phyloP scores from a whole-genome alignment of 352 stramenopile genomes.

The Phytophthora cryptogea region DNA sequence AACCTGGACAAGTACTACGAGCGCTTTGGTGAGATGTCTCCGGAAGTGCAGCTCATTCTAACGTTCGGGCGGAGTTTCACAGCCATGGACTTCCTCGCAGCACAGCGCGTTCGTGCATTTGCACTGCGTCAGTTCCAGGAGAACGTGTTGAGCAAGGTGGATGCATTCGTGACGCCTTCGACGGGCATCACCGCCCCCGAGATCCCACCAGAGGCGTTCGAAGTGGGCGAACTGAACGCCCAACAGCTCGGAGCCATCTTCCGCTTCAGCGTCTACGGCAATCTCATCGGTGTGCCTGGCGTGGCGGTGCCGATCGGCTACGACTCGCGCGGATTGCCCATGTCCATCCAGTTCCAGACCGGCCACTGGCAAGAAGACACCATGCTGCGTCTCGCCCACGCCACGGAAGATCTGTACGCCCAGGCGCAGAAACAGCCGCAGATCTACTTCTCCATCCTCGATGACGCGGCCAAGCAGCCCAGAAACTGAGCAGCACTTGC shows the following conservation, averaged over 20 bases:
- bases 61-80: constrained; percentile 69
- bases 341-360: constrained; percentile 82
- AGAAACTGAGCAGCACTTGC: constrained; percentile 10
- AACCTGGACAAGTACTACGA: constrained; percentile 71
- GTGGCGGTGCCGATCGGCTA: constrained; percentile 77
- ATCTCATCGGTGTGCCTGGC: constrained; percentile 87
- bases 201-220: constrained; percentile 53
- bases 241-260: constrained; percentile 66
- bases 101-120: constrained; percentile 85
- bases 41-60: constrained; percentile 78
- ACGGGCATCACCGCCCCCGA: constrained; percentile 76
- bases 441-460: constrained; percentile 72
- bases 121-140: constrained; percentile 75
- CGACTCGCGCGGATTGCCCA: constrained; percentile 61
- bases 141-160: constrained; percentile 81
- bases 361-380: constrained; percentile 78
- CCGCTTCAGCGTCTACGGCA: constrained; percentile 84
- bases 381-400: constrained; percentile 70
- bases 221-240: constrained; percentile 62
- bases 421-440: constrained; percentile 51
- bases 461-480: constrained; percentile 39
- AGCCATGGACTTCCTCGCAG: constrained; percentile 81
- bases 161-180: constrained; percentile 90
- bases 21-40: constrained; percentile 57
- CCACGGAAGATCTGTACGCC: constrained; percentile 48